phyloP scores from a whole-genome alignment of 1,139 yeast species.

The Yamadazyma atmosphaerica region DNA sequence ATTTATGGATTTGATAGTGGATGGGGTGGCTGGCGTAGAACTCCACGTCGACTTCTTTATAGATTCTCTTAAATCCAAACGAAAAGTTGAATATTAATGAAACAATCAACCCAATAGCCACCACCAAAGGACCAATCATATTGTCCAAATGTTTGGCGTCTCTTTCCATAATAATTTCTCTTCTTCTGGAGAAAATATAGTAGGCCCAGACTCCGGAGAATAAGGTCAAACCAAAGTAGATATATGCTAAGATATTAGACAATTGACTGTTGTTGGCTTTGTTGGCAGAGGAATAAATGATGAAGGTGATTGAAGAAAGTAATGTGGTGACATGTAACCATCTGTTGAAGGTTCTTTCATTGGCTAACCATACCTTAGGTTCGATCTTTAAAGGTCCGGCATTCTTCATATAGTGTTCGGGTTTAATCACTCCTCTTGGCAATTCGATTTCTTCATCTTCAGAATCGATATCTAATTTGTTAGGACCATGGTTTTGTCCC shows the following conservation, averaged over 20 bases:
- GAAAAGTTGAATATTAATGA: conserved; percentile 74
- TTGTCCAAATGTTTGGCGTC: conserved; percentile 88
- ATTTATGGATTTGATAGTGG: conserved; percentile 38
- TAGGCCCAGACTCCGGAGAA: conserved; percentile 92
- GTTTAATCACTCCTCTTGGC: conserved; percentile 88
- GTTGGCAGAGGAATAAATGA: conserved; percentile 76
- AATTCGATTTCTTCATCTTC: conserved; percentile 82
- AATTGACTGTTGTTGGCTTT: conserved; percentile 56
- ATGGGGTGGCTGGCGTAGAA: conserved; percentile 34
- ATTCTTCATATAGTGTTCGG: conserved; percentile 75
- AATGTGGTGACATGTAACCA: conserved; percentile 94
- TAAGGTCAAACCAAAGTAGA: conserved; percentile 76
- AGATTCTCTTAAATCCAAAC: conserved; percentile 54
- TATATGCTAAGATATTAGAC: conserved; percentile 69
- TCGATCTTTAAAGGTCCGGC: conserved; percentile 92
- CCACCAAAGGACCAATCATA: conserved; percentile 80
- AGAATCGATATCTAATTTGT: conserved; percentile 65
- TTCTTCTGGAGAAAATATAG: conserved; percentile 67
- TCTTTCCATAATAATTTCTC: conserved; percentile 73
- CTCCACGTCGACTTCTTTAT: conserved; percentile 18
- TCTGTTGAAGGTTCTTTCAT: conserved; percentile 93
- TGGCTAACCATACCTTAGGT: conserved; percentile 98
- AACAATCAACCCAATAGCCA: conserved; percentile 67
- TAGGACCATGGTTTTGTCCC: conserved; percentile 9
- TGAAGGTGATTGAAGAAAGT: conserved; percentile 82